These are phyloP conservation scores for Colletotrichum lini DNA, from an alignment of 2,329 filamentous ascomycete species.

Conservation along the genomic window DNA sequence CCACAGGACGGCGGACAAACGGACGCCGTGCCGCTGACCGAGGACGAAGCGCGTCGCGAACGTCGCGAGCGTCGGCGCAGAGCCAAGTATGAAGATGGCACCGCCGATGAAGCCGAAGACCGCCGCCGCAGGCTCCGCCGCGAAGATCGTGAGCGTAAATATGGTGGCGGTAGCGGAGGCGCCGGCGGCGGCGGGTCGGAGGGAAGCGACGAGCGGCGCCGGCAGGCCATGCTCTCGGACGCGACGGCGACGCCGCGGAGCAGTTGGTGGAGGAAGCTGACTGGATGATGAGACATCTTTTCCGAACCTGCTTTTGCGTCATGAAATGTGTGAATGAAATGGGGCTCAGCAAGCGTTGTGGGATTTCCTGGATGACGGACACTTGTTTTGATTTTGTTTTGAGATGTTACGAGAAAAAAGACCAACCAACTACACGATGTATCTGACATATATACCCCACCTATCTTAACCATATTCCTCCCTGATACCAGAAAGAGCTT, in stretches of 20 bases:
- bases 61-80: constrained; percentile 62
- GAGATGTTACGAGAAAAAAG: not conserved
- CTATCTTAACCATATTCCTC: too few species aligned
- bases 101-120: constrained; percentile 61
- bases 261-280: constrained; percentile 74
- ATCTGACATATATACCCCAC: constrained; percentile 13
- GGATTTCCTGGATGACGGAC: constrained; percentile 12
- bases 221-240: constrained; percentile 60
- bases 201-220: constrained; percentile 61
- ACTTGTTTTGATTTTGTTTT: constrained; percentile 37
- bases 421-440: not conserved
- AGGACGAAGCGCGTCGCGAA: constrained; percentile 66
- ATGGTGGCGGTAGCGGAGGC: constrained; percentile 45
- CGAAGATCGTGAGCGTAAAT: constrained; percentile 57
- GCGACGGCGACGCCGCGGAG: constrained; percentile 60
- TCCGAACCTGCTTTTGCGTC: not conserved
- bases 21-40: constrained; percentile 55
- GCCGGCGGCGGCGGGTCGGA: constrained; percentile 54
- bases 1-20: constrained; percentile 57
- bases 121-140: constrained; percentile 60
- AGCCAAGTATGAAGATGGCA: constrained; percentile 58
- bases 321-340: constrained; percentile 36
- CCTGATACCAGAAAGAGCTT: too few species aligned
- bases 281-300: constrained; percentile 50
- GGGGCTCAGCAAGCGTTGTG: constrained; percentile 28